These are phyloP conservation scores for Fusarium udum DNA, from an alignment of 2,329 filamentous ascomycete species.

Conservation along the genomic window DNA sequence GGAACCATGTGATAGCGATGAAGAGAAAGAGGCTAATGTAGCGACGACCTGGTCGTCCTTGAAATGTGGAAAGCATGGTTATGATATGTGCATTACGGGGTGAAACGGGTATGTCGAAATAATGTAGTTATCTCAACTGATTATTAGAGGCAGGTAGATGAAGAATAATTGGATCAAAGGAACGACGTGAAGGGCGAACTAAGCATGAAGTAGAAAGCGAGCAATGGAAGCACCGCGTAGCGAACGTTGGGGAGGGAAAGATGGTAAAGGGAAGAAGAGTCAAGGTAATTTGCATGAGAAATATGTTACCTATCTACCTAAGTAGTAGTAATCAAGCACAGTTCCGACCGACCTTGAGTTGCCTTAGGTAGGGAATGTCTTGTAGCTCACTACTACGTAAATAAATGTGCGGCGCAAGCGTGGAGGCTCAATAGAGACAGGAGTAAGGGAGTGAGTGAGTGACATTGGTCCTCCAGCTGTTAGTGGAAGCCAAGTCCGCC, in stretches of 20 bases:
- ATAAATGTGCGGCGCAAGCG: conserved; percentile 6
- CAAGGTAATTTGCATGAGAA: neutral
- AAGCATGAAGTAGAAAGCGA: neutral
- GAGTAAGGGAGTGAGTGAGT: conserved; percentile 12
- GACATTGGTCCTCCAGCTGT: neutral
- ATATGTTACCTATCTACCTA: neutral
- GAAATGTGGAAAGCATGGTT: conserved; percentile 47
- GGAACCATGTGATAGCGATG: conserved; percentile 39
- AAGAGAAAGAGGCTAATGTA: conserved; percentile 46
- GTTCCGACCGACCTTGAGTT: neutral
- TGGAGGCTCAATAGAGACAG: conserved; percentile 15
- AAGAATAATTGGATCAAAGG: neutral
- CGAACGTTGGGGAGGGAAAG: neutral
- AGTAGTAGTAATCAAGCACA: neutral
- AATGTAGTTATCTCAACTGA: conserved; percentile 3
- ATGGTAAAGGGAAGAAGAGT: neutral
- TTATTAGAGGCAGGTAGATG: neutral
- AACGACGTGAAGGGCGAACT: conserved; percentile 7
- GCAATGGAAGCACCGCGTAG: neutral
- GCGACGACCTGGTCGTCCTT: conserved; percentile 48
- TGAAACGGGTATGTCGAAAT: neutral
- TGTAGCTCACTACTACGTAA: neutral
- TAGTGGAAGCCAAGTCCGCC: neutral
- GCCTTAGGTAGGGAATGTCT: neutral
- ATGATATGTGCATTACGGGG: conserved; percentile 29